Percentiles rank a stretch among this genome's conserved stretches.
Conservation (phyloP, 2,329 filamentous ascomycete species). For the Penicillium expansum region DNA sequence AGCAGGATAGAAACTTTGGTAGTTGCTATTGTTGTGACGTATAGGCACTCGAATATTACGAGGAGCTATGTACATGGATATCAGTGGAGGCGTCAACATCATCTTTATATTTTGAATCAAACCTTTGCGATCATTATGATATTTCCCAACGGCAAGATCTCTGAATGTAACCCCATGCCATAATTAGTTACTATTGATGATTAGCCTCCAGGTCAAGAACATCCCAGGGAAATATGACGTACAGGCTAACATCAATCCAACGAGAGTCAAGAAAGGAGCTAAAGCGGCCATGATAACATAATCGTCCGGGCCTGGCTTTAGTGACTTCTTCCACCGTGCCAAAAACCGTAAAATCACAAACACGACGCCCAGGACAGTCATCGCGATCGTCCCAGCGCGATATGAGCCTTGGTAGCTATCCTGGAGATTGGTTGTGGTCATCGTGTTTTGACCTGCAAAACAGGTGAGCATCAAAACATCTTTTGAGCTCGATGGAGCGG, state of each 20-base stretch:
- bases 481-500: background rate
- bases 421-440: background rate
- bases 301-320: conserved; percentile 5
- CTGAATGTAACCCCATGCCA: conserved; percentile 13
- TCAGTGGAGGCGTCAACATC: background rate
- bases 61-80: conserved; percentile 37
- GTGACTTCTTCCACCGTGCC: conserved; percentile 8
- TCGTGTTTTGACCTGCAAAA: background rate
- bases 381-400: conserved; percentile 9
- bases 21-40: conserved; percentile 48
- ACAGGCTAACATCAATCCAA: conserved; percentile 7
- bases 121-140: conserved; percentile 14
- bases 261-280: conserved; percentile 1
- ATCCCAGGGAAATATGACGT: background rate
- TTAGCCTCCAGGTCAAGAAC: background rate
- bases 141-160: background rate
- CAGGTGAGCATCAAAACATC: background rate
- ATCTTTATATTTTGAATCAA: background rate
- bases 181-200: conserved; percentile 10
- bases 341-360: conserved; percentile 14
- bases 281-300: conserved; percentile 10
- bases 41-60: conserved; percentile 40
- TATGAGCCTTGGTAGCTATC: background rate
- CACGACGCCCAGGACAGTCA: conserved; percentile 11
- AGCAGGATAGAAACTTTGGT: conserved; percentile 53